A percentile compares a stretch with the other conserved stretches of the same genome.
Evolutionary conservation across 2,329 filamentous ascomycete genomes (phyloP).

Genomic region (Claviceps fusiformis): DNA sequence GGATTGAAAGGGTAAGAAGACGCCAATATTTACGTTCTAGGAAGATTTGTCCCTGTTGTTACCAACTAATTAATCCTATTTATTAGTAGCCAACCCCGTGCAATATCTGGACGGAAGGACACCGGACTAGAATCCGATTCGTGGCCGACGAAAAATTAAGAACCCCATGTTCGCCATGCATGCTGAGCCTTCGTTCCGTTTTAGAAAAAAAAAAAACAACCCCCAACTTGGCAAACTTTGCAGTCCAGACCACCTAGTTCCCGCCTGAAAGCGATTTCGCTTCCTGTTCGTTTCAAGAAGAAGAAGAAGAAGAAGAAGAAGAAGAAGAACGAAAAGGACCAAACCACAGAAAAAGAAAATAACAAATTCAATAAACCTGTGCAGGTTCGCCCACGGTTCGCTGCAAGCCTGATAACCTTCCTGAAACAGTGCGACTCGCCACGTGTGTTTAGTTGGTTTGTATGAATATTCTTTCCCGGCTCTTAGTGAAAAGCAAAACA

Average conservation of each 20-base stretch:
- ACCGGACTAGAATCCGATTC: background rate
- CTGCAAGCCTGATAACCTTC: background rate
- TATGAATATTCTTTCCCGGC: background rate
- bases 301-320: background rate
- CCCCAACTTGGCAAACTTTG: background rate
- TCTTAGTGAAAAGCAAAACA: background rate
- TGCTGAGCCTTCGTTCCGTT: background rate
- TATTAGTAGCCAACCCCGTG: background rate
- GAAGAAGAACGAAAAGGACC: background rate
- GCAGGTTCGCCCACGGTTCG: background rate
- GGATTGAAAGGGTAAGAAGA: background rate
- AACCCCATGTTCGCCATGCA: background rate
- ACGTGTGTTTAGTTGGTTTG: background rate
- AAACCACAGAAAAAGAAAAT: background rate
- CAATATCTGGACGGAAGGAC: background rate
- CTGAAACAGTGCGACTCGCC: constrained; percentile 1
- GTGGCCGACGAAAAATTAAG: background rate
- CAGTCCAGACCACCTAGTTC: background rate
- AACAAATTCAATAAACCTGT: background rate
- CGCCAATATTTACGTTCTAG: background rate
- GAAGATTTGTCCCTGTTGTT: background rate
- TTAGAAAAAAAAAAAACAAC: background rate
- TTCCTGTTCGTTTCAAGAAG: background rate
- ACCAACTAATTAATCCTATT: background rate
- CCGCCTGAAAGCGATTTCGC: background rate